These are phyloP conservation scores for Mucor mucedo DNA, from an alignment of 371 early-diverging fungal species.

Conservation along the genomic window DNA sequence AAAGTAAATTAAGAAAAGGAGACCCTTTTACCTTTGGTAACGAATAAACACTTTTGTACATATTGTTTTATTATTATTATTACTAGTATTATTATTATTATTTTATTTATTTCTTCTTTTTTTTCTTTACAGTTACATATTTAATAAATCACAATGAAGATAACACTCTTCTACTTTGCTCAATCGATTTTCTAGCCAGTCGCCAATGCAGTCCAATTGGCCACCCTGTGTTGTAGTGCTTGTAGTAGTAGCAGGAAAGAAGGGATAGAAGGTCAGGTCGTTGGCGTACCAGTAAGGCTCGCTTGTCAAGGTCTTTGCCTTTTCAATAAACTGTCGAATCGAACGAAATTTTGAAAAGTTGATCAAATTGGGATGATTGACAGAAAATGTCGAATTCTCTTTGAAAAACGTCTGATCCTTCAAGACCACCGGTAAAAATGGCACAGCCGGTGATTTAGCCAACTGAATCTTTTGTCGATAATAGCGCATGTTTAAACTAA, in stretches of 20 bases:
- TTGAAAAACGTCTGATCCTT: constrained; percentile 52
- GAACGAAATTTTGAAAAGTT: constrained; percentile 40
- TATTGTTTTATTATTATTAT: neutral
- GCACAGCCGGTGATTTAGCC: constrained; percentile 36
- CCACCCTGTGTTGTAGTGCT: constrained; percentile 1
- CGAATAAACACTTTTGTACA: neutral
- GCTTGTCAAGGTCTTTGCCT: constrained; percentile 18
- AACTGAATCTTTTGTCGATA: constrained; percentile 45
- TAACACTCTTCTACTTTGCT: constrained; percentile 15
- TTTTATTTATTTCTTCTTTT: neutral
- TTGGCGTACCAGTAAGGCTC: constrained; percentile 41
- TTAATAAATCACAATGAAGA: constrained; percentile 26
- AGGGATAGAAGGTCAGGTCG: constrained; percentile 28
- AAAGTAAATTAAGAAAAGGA: constrained; percentile 27
- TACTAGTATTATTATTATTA: neutral
- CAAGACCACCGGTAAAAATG: constrained; percentile 51
- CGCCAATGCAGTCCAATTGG: constrained; percentile 11
- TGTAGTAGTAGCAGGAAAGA: constrained; percentile 22
- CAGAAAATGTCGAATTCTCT: constrained; percentile 39
- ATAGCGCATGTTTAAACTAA: constrained; percentile 47
- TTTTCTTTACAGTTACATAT: neutral
- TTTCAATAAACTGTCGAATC: constrained; percentile 30
- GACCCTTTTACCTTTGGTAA: constrained; percentile 31
- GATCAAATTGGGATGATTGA: constrained; percentile 21
- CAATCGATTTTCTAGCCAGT: constrained; percentile 25